phyloP scores from a whole-genome alignment of 306 rosid genomes.

The Cucurbita moschata region DNA sequence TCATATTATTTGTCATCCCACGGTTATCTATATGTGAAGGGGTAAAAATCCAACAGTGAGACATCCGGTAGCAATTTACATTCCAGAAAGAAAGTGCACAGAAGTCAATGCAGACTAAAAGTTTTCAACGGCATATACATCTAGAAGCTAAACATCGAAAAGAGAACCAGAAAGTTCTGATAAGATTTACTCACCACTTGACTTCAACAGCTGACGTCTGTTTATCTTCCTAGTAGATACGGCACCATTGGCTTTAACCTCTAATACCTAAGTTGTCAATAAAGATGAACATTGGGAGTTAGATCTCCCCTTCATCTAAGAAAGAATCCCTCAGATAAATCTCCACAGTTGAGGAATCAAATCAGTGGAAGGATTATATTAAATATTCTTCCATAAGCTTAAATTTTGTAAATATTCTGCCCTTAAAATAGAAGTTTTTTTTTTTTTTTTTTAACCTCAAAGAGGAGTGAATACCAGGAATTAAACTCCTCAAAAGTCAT shows the following conservation, averaged over 20 bases:
- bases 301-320: not conserved
- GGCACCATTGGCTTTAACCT: constrained; percentile 63
- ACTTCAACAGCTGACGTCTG: constrained; percentile 80
- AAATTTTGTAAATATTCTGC: not conserved
- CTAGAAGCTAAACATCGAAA: not conserved
- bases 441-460: not conserved
- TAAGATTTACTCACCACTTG: constrained; percentile 51
- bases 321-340: not conserved
- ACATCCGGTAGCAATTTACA: not conserved
- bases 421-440: not conserved
- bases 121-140: not conserved
- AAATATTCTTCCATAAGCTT: not conserved
- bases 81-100: not conserved
- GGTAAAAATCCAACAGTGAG: not conserved
- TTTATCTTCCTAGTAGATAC: constrained; percentile 66
- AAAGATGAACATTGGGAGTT: not conserved
- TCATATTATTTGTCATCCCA: not conserved
- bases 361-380: not conserved
- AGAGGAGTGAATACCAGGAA: not conserved
- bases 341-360: not conserved
- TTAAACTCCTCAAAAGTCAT: not conserved
- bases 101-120: not conserved
- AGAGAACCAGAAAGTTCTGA: constrained; percentile 1
- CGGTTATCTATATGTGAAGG: not conserved
- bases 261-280: constrained; percentile 44